Conservation (phyloP, 345 rosid genomes). For the Gossypium sturtianum region DNA sequence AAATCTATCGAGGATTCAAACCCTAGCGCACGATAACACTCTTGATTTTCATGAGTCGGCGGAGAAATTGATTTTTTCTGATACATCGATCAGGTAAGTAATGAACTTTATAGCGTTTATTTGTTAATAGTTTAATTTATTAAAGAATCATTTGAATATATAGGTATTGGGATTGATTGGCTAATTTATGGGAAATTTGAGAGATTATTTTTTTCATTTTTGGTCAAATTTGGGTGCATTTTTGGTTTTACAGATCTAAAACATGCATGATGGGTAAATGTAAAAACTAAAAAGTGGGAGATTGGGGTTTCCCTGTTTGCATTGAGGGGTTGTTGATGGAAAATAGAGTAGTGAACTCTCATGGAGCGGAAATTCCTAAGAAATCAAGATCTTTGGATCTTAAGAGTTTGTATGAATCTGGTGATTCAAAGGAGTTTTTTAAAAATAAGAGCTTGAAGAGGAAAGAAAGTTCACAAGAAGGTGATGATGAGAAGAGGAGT, state of each 20-base stretch:
- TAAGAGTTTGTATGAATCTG: conserved; percentile 67
- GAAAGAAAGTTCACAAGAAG: conserved; percentile 35
- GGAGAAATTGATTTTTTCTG: conserved; percentile 21
- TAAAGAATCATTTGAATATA: conserved; percentile 5
- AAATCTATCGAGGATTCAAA: conserved; percentile 29
- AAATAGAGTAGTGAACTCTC: conserved; percentile 53
- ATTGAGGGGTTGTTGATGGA: conserved; percentile 70
- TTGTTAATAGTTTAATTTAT: conserved; percentile 16
- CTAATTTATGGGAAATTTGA: conserved; percentile 9
- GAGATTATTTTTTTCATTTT: conserved; percentile 6
- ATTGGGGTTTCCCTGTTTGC: conserved; percentile 29
- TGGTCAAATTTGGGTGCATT: conserved; percentile 17
- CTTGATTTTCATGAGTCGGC: conserved; percentile 28
- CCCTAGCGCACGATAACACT: conserved; percentile 26
- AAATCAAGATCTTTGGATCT: conserved; percentile 89
- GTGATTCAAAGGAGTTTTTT: conserved; percentile 36
- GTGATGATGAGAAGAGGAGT: conserved; percentile 32
- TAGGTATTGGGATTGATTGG: conserved; percentile 21
- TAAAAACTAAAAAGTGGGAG: conserved; percentile 34
- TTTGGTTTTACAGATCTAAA: conserved; percentile 60
- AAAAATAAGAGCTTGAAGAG: conserved; percentile 53
- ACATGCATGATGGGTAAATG: conserved; percentile 28
- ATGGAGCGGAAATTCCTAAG: conserved; percentile 70
- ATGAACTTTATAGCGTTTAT: conserved; percentile 11
- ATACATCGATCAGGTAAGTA: conserved; percentile 36